phyloP scores from a whole-genome alignment of 225 moss, liverwort and hornwort genomes.

The Pseudisothecium myosuroides region DNA sequence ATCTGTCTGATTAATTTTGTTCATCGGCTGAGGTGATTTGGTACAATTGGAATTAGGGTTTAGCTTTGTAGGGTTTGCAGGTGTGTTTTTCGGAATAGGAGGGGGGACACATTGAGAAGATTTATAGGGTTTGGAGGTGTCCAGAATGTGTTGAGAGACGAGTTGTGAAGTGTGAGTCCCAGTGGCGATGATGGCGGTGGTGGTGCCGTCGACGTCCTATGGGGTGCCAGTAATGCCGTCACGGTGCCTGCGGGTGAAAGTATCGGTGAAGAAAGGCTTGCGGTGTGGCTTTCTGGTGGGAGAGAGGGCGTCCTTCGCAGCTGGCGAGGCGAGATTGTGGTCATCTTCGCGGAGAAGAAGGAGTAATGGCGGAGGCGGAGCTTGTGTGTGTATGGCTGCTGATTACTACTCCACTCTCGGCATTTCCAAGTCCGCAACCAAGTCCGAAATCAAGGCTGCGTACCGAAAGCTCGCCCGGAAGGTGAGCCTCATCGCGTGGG shows the following conservation, averaged over 20 bases:
- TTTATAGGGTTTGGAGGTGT: not conserved
- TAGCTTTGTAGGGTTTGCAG: not conserved
- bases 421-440: constrained; percentile 27
- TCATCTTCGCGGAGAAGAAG: not conserved
- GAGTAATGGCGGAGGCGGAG: not conserved
- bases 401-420: constrained; percentile 46
- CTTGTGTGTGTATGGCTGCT: constrained; percentile 36
- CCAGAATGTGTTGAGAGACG: constrained; percentile 15
- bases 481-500: constrained; percentile 1
- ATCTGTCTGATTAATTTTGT: not conserved
- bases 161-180: not conserved
- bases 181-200: constrained; percentile 11
- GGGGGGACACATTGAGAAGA: not conserved
- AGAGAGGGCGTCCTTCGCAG: constrained; percentile 9
- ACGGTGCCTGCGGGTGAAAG: constrained; percentile 1
- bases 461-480: constrained; percentile 52
- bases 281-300: constrained; percentile 15
- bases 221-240: not conserved
- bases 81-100: not conserved
- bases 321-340: constrained; percentile 13
- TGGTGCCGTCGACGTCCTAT: constrained; percentile 26
- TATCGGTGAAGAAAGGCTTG: not conserved
- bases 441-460: constrained; percentile 47
- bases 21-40: not conserved
- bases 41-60: not conserved